Conservation (phyloP, 192 early-diverging fungal genomes). For the Pilobolus umbonatus region DNA sequence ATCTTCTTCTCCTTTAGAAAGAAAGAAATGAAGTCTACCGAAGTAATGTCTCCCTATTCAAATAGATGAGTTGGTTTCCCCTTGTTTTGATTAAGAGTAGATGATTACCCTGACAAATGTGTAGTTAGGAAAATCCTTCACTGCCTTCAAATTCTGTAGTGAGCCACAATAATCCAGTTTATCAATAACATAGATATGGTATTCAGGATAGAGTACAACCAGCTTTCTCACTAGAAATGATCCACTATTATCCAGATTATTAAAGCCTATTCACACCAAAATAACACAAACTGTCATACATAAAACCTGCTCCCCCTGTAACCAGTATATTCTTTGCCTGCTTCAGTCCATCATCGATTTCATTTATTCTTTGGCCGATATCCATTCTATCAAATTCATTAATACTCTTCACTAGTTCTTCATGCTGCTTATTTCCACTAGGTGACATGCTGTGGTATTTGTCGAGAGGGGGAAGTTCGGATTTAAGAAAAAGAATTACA, state of each 20-base stretch:
- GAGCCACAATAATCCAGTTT: slow-evolving; percentile 80
- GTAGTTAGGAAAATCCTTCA: slow-evolving; percentile 49
- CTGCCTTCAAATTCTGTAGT: slow-evolving; percentile 44
- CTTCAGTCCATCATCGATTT: slow-evolving; percentile 29
- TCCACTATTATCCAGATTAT: slow-evolving; percentile 42
- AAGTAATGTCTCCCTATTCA: slow-evolving; percentile 60
- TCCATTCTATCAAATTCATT: slow-evolving; percentile 34
- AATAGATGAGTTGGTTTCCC: neutral
- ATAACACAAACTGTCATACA: slow-evolving; percentile 43
- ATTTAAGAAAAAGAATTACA: neutral
- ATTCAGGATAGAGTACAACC: slow-evolving; percentile 61
- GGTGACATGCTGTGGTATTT: neutral
- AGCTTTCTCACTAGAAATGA: slow-evolving; percentile 60
- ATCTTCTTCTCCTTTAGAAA: slow-evolving; percentile 63
- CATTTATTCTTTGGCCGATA: slow-evolving; percentile 27
- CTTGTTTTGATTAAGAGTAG: neutral
- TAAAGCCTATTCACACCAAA: neutral
- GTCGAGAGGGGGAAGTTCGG: neutral
- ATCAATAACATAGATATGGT: slow-evolving; percentile 61
- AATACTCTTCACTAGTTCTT: slow-evolving; percentile 9
- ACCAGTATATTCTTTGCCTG: slow-evolving; percentile 59
- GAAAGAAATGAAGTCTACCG: slow-evolving; percentile 55
- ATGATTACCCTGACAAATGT: slow-evolving; percentile 56
- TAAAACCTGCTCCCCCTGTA: slow-evolving; percentile 82
- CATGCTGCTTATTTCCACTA: slow-evolving; percentile 11